Conservation (phyloP, 2,329 filamentous ascomycete species). For the Akanthomyces muscarius region DNA sequence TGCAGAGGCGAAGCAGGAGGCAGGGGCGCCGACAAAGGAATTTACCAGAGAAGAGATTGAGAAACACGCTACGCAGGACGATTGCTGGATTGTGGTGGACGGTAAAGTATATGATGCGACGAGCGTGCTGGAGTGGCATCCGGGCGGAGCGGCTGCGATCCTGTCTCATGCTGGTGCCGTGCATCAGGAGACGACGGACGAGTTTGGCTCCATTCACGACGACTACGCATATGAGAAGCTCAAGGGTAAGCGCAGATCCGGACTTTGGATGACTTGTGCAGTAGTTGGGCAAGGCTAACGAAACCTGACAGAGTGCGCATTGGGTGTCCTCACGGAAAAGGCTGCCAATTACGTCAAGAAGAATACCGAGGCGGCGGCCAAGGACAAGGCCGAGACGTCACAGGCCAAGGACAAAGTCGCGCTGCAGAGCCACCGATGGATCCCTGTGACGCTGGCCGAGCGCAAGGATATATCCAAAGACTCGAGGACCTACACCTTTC, state of each 20-base stretch:
- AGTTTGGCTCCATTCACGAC: slow-evolving; percentile 49
- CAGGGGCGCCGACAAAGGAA: slow-evolving; percentile 34
- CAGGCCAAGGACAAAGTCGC: slow-evolving; percentile 30
- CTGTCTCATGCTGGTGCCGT: slow-evolving; percentile 47
- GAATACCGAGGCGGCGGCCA: slow-evolving; percentile 37
- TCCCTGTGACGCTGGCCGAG: not conserved
- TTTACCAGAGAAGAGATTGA: slow-evolving; percentile 44
- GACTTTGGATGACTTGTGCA: no score
- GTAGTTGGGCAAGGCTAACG: not conserved
- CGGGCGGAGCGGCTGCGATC: slow-evolving; percentile 45
- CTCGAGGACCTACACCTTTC: slow-evolving; percentile 44
- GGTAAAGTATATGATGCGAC: slow-evolving; percentile 49
- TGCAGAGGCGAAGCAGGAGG: slow-evolving; percentile 40
- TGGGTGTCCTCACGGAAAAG: slow-evolving; percentile 48
- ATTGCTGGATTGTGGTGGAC: slow-evolving; percentile 52
- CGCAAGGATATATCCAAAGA: slow-evolving; percentile 36
- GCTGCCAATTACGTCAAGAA: slow-evolving; percentile 43
- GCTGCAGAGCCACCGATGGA: slow-evolving; percentile 38
- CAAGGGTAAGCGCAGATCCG: slow-evolving; percentile 28
- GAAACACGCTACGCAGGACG: slow-evolving; percentile 43
- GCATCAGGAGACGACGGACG: slow-evolving; percentile 44
- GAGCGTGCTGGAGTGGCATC: slow-evolving; percentile 45
- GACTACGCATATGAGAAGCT: slow-evolving; percentile 47
- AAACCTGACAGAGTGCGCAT: slow-evolving; percentile 39
- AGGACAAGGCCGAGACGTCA: slow-evolving; percentile 20